Percentiles rank a stretch among this genome's conserved stretches.
Conservation (phyloP, 2,329 filamentous ascomycete species). For the Colletotrichum sojae region DNA sequence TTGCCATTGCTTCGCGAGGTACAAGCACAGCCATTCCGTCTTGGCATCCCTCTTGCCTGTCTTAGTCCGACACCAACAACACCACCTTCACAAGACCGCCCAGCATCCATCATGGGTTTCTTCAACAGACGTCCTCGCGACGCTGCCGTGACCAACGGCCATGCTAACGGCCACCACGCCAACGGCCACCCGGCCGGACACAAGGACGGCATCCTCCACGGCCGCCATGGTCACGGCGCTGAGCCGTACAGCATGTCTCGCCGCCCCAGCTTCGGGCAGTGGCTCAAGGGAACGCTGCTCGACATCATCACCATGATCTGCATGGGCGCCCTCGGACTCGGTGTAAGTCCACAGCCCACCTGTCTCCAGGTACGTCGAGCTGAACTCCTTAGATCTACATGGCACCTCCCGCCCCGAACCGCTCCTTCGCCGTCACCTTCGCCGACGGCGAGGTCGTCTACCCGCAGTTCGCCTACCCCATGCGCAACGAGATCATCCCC, state of each 20-base stretch:
- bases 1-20: constrained; percentile 28
- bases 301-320: constrained; percentile 77
- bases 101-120: constrained; percentile 31
- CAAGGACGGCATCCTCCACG: neutral
- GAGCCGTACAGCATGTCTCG: constrained; percentile 59
- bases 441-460: constrained; percentile 77
- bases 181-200: constrained; percentile 17
- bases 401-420: constrained; percentile 74
- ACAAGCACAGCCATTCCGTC: constrained; percentile 38
- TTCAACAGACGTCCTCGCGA: constrained; percentile 29
- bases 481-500: constrained; percentile 79
- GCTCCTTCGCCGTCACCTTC: constrained; percentile 79
- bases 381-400: constrained; percentile 66
- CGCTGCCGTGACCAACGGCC: neutral
- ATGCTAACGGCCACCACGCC: neutral
- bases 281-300: constrained; percentile 77
- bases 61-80: constrained; percentile 4
- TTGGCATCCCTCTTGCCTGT: constrained; percentile 31
- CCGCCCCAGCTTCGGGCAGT: constrained; percentile 76
- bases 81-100: neutral
- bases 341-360: constrained; percentile 60
- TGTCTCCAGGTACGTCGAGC: neutral
- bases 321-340: constrained; percentile 77
- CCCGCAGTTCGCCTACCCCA: constrained; percentile 79
- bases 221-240: constrained; percentile 1